Evolutionary conservation across 1,284 basidiomycete species (phyloP).

Genomic region (Boletellus dicymbophilus): DNA sequence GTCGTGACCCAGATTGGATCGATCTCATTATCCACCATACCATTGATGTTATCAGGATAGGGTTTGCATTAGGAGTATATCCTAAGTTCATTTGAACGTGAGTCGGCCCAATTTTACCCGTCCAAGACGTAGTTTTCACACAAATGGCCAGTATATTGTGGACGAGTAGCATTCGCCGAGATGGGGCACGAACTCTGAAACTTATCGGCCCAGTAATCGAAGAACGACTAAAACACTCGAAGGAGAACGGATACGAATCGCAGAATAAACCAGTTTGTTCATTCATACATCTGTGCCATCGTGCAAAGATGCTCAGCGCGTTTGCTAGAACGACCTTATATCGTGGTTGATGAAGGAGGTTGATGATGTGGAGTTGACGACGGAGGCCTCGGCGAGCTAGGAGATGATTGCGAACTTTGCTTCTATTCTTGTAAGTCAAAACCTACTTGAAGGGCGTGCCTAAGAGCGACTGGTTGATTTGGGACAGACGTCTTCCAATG

Average conservation of each 20-base stretch:
- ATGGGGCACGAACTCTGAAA: conserved; percentile 12
- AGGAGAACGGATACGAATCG: conserved; percentile 37
- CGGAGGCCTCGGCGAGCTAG: not conserved
- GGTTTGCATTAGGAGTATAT: conserved; percentile 30
- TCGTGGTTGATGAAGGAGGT: not conserved
- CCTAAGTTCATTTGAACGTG: too few relatives aligned
- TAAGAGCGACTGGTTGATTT: not conserved
- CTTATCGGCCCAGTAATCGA: conserved; percentile 39
- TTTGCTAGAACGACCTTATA: not conserved
- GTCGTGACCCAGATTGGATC: conserved; percentile 40
- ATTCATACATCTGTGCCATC: conserved; percentile 24
- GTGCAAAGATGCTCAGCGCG: conserved; percentile 25
- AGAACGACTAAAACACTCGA: conserved; percentile 33
- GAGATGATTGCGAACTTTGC: not conserved
- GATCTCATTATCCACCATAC: conserved; percentile 37
- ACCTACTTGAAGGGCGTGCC: too few relatives aligned
- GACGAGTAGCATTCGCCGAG: not conserved
- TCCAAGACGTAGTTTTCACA: conserved; percentile 38
- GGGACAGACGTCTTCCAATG: conserved; percentile 10
- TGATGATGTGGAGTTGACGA: not conserved
- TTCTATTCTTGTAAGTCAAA: not conserved
- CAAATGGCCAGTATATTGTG: conserved; percentile 1
- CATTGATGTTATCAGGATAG: conserved; percentile 31
- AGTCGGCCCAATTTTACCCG: too few relatives aligned
- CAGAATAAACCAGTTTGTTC: conserved; percentile 38